Percentiles rank a stretch among this genome's conserved stretches.
phyloP scores from a whole-genome alignment of 2,329 filamentous ascomycete genomes.

The Fusarium tjaetaba region DNA sequence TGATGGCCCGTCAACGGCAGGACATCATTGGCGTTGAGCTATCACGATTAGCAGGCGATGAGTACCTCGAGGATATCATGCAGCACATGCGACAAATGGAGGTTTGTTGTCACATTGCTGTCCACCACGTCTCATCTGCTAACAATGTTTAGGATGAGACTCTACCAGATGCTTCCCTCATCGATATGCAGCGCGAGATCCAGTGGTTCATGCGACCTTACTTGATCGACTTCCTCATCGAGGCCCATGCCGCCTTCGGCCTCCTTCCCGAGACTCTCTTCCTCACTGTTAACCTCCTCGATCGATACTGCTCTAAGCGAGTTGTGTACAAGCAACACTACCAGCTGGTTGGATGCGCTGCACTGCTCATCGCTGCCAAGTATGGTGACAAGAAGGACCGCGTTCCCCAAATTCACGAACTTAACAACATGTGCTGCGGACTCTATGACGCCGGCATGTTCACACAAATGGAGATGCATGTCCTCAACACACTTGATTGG shows the following conservation, averaged over 20 bases:
- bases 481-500: conserved; percentile 97
- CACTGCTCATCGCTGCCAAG: conserved; percentile 95
- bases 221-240: conserved; percentile 96
- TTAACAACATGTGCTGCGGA: conserved; percentile 99
- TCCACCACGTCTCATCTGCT: conserved; percentile 31
- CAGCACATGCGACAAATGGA: conserved; percentile 97
- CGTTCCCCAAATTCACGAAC: conserved; percentile 95
- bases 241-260: conserved; percentile 95
- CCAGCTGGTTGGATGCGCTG: conserved; percentile 95
- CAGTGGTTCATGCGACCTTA: conserved; percentile 99
- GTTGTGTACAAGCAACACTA: conserved; percentile 99
- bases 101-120: conserved; percentile 55
- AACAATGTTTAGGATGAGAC: conserved; percentile 72
- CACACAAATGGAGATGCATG: conserved; percentile 99
- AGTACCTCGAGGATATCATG: conserved; percentile 95
- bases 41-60: conserved; percentile 83
- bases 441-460: conserved; percentile 99
- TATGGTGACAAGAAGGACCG: conserved; percentile 99
- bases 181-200: conserved; percentile 99
- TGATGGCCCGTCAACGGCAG: conserved; percentile 83
- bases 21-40: conserved; percentile 90
- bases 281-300: conserved; percentile 94
- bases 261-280: conserved; percentile 95
- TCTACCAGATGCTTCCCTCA: conserved; percentile 93
- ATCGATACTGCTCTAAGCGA: conserved; percentile 96